A percentile compares a stretch with the other conserved stretches of the same genome.
phyloP scores from a whole-genome alignment of 257 asterid species.

The Petunia secreta region DNA sequence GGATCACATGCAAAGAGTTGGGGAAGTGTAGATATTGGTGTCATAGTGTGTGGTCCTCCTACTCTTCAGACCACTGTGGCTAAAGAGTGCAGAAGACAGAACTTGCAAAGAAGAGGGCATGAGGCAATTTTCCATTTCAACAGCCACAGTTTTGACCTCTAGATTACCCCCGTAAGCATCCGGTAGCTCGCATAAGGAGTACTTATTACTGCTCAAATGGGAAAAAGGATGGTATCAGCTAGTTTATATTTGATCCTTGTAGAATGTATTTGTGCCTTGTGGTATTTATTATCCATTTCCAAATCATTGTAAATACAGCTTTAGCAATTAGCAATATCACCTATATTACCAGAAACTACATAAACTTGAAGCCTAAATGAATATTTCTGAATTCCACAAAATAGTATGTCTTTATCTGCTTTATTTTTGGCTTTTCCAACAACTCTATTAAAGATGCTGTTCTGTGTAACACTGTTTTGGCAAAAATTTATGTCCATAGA shows the following conservation, averaged over 20 bases:
- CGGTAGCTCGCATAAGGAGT: not conserved
- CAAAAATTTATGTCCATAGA: no score
- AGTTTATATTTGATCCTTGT: not conserved
- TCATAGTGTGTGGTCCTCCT: constrained; percentile 79
- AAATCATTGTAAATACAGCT: no score
- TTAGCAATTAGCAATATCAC: no score
- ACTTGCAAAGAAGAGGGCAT: constrained; percentile 48
- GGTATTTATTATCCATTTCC: no score
- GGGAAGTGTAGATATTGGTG: constrained; percentile 79
- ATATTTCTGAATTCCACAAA: no score
- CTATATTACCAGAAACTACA: no score
- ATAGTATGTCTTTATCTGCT: no score
- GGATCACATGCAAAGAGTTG: constrained; percentile 52
- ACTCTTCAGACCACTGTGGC: constrained; percentile 74
- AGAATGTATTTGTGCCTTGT: not conserved
- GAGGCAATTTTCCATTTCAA: constrained; percentile 78
- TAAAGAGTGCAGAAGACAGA: constrained; percentile 62
- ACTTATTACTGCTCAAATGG: not conserved
- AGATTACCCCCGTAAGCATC: constrained; percentile 6
- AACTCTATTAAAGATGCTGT: no score
- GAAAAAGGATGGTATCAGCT: not conserved
- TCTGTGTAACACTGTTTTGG: no score
- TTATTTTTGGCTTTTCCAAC: no score
- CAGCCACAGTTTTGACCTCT: constrained; percentile 91
- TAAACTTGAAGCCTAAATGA: no score